Conservation (phyloP, 495 filamentous ascomycete species). For the Aspergillus hancockii region DNA sequence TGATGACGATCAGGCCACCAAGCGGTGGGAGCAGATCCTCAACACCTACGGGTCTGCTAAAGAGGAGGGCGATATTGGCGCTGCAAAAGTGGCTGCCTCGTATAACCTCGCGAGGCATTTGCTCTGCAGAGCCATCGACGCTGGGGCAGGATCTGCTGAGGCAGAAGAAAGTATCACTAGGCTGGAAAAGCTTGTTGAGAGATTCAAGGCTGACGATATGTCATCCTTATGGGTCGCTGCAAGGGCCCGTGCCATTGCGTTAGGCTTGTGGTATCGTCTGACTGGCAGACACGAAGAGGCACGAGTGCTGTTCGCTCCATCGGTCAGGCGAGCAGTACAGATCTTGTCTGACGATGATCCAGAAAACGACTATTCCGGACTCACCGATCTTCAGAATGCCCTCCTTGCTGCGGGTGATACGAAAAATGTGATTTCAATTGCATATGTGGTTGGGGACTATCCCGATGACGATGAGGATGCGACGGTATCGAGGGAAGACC, state of each 20-base stretch:
- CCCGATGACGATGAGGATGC: neutral
- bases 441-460: neutral
- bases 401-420: slow-evolving; percentile 10
- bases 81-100: slow-evolving; percentile 5
- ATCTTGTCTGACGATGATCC: slow-evolving; percentile 17
- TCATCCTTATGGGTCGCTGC: neutral
- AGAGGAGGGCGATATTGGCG: slow-evolving; percentile 7
- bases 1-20: slow-evolving; percentile 9
- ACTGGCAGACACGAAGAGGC: slow-evolving; percentile 5
- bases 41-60: slow-evolving; percentile 9
- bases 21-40: slow-evolving; percentile 15
- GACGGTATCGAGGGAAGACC: neutral
- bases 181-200: slow-evolving; percentile 8
- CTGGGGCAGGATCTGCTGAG: slow-evolving; percentile 5
- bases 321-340: slow-evolving; percentile 4
- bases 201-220: neutral
- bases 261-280: slow-evolving; percentile 15
- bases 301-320: slow-evolving; percentile 7
- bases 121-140: slow-evolving; percentile 9
- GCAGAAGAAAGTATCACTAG: neutral
- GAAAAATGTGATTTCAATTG: slow-evolving; percentile 7
- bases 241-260: neutral
- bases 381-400: slow-evolving; percentile 1
- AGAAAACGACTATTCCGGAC: slow-evolving; percentile 11
- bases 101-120: slow-evolving; percentile 1